These are phyloP conservation scores for Nakaseomyces bracarensis DNA, from an alignment of 1,139 yeast species.

Conservation along the genomic window DNA sequence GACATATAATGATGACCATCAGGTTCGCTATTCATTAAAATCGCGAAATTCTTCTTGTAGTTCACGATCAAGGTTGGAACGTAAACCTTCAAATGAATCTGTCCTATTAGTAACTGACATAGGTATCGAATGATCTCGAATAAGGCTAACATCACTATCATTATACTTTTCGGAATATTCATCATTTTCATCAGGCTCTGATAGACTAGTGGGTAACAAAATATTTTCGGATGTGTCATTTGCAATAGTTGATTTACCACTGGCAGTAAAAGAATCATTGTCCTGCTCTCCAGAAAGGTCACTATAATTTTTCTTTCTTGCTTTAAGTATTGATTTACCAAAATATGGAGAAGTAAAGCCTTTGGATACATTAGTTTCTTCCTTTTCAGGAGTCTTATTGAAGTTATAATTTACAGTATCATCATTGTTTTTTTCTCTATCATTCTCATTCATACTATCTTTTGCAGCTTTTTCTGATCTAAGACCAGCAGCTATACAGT, in stretches of 20 bases:
- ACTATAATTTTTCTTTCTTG: constrained; percentile 6
- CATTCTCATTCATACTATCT: too few relatives aligned
- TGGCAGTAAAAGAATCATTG: neutral
- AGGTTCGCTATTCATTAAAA: neutral
- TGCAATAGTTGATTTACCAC: neutral
- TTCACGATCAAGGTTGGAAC: neutral
- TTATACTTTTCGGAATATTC: neutral
- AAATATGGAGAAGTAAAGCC: constrained; percentile 14
- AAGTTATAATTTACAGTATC: too few relatives aligned
- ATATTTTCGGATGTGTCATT: neutral
- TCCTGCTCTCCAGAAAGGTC: neutral
- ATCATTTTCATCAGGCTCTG: constrained; percentile 4
- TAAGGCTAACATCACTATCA: constrained; percentile 6
- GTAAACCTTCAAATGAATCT: constrained; percentile 2
- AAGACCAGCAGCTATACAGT: too few relatives aligned
- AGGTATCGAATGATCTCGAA: neutral
- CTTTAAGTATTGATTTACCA: constrained; percentile 13
- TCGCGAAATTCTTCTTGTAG: neutral
- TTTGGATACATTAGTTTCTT: neutral
- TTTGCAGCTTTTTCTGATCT: too few relatives aligned
- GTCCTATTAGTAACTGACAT: neutral
- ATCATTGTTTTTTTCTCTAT: too few relatives aligned
- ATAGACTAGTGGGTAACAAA: neutral
- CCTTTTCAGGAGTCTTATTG: too few relatives aligned
- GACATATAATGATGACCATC: neutral